Conservation (phyloP, 2,329 filamentous ascomycete species). For the Cryphonectria naterciae region DNA sequence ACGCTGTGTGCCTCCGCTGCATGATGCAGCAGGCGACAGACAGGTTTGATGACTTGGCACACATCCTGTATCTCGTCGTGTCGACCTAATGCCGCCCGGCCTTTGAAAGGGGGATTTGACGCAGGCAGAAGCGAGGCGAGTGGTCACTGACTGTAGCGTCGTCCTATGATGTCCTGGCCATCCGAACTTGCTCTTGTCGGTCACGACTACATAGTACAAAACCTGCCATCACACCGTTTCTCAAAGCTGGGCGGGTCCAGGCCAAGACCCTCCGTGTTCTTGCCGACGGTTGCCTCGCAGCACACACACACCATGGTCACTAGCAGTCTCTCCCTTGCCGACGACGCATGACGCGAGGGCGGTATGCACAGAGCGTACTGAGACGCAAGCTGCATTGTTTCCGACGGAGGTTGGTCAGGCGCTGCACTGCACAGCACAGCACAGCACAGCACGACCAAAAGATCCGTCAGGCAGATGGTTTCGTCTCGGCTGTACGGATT, state of each 20-base stretch:
- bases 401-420: background rate
- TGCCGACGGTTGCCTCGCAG: conserved; percentile 10
- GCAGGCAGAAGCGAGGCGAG: background rate
- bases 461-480: background rate
- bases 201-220: background rate
- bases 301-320: background rate
- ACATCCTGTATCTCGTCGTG: conserved; percentile 11
- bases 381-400: background rate
- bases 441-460: background rate
- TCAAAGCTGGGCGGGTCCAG: background rate
- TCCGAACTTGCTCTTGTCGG: background rate
- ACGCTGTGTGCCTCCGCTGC: conserved; percentile 8
- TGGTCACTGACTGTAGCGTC: conserved; percentile 1
- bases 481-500: conserved; percentile 22
- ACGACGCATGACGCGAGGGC: conserved; percentile 1
- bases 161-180: background rate
- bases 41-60: conserved; percentile 21
- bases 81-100: conserved; percentile 15
- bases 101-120: background rate
- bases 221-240: conserved; percentile 6
- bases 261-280: background rate
- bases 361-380: background rate
- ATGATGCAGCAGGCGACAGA: conserved; percentile 2
- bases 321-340: background rate
- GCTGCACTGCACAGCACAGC: background rate